Conservation (phyloP, 2,329 filamentous ascomycete genomes). For the Epichloe aotearoae region DNA sequence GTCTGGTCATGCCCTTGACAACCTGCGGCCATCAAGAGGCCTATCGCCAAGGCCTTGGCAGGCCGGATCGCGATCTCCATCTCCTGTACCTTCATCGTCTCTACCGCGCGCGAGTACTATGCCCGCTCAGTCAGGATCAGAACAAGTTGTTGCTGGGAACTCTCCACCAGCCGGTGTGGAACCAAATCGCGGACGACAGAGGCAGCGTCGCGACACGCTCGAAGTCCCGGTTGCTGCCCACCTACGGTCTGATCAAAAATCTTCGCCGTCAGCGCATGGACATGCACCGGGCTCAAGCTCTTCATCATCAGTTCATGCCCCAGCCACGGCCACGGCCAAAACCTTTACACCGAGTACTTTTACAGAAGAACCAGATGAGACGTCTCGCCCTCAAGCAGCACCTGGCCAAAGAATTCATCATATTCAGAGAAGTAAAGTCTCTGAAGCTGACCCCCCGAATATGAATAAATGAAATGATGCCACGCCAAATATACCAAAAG, state of each 20-base stretch:
- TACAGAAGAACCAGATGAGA: background rate
- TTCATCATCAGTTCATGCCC: background rate
- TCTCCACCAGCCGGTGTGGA: background rate
- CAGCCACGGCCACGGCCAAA: background rate
- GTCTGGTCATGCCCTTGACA: constrained; percentile 2
- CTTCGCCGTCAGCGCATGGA: background rate
- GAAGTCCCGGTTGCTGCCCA: constrained; percentile 6
- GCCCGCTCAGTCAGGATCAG: background rate
- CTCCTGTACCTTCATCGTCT: constrained; percentile 1
- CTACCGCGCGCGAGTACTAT: constrained; percentile 6
- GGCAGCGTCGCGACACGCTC: constrained; percentile 7
- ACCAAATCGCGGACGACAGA: constrained; percentile 3
- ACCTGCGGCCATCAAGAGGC: background rate
- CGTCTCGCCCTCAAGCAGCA: no score
- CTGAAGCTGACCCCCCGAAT: background rate
- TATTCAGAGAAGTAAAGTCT: no score
- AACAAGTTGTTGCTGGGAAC: background rate
- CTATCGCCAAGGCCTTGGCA: constrained; percentile 1
- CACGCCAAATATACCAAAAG: no score
- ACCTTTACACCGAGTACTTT: background rate
- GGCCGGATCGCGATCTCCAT: background rate
- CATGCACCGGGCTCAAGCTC: background rate
- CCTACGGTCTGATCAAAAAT: background rate
- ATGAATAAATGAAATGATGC: background rate
- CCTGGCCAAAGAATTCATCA: no score